Evolutionary conservation across 331 rosid genomes (phyloP), one percentile per base, ranked within the genome.

Genomic region (Rosa hybrid): DNA sequence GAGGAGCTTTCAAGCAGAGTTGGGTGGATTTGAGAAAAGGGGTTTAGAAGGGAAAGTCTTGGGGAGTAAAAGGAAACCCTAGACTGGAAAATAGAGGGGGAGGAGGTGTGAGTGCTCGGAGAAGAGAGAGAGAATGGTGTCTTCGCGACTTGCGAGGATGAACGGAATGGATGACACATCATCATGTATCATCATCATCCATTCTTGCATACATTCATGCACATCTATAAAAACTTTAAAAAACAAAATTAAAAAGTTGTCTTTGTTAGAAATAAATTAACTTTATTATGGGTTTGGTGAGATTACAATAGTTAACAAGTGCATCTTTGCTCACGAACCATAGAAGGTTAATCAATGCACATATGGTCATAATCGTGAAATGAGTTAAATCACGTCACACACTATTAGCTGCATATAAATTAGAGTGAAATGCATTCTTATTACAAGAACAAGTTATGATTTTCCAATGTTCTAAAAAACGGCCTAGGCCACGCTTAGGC

Each of bases 61-160:
- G 70, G 70, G 53, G 77, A 21, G 79, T 59, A 16, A 18, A 74
- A 34, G 72, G 84, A 88, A 88, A 88, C 89, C 91, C 91, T 88
- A 88, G 83, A 62, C 41, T 54, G 83, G 8, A 34, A 64, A 14
- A 12, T 13, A 64, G 82, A 21, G 71, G 46, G 59, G 46, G 70
- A 49, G 49, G 44, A 81, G 81, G 27, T 12, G 27, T 12, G 34
- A 50, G 81, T 17, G 77, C 48, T 75, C 68, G 41, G 77, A 20
- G 44, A 10, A 25, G 21, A 41, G 76, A 25, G 71, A 75, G 80
- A 78, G 81, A 68, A 57, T 79, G 73, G 69, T 71, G 79, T 85
- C 83, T 75, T 76, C 80, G 85, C 77, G 80, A 83, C 75, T 77
- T 60, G 81, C 54, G 39, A 76, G 59, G 85, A 84, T 81, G 86